Percentiles rank a stretch among this genome's conserved stretches.
phyloP scores from a whole-genome alignment of 2,329 filamentous ascomycete genomes.

The Ophiostoma piceae region DNA sequence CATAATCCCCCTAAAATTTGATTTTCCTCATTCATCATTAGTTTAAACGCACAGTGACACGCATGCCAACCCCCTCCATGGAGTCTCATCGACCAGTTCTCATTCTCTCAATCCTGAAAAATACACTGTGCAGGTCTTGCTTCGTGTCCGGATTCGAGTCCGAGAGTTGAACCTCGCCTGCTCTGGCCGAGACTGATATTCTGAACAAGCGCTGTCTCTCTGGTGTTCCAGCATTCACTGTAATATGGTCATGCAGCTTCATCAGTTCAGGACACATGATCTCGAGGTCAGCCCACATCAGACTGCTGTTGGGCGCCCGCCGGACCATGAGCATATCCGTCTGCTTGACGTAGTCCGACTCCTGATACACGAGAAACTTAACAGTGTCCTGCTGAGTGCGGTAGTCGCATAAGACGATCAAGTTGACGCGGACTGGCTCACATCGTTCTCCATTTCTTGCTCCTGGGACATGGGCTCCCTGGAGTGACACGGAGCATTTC shows the following conservation, averaged over 20 bases:
- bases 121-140: neutral
- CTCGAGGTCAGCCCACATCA: conserved; percentile 21
- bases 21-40: no score
- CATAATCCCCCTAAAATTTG: no score
- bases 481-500: conserved; percentile 10
- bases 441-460: no score
- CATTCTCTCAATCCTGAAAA: neutral
- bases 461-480: neutral
- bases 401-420: conserved; percentile 12
- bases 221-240: neutral
- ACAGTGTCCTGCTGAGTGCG: neutral
- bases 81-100: neutral
- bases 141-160: neutral
- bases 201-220: neutral
- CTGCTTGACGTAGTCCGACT: conserved; percentile 17
- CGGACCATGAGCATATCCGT: conserved; percentile 22
- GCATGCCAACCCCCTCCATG: no score
- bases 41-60: no score
- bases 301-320: conserved; percentile 17
- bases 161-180: neutral
- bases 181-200: neutral
- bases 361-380: conserved; percentile 14
- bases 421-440: neutral
- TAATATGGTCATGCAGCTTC: neutral
- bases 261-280: conserved; percentile 12